Percentiles rank a stretch among this genome's conserved stretches.
Evolutionary conservation across 805 yeast genomes (phyloP).

Genomic region (Saccharomycopsis olivae): DNA sequence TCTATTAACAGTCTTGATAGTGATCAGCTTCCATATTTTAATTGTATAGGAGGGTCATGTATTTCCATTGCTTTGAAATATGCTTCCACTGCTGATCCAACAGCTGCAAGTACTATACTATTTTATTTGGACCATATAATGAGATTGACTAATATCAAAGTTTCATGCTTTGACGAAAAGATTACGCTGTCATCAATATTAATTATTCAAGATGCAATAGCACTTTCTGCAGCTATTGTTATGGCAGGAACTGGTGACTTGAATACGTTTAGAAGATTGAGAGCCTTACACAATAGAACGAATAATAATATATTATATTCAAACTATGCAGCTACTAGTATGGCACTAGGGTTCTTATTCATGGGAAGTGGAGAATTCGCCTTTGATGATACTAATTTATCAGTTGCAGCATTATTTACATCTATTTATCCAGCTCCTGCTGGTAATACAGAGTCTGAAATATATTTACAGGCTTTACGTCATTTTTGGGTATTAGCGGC

Average conservation of each 20-base stretch:
- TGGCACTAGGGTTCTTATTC: constrained; percentile 81
- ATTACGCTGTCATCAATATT: constrained; percentile 44
- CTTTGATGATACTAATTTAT: constrained; percentile 46
- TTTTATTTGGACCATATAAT: constrained; percentile 43
- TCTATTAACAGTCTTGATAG: constrained; percentile 26
- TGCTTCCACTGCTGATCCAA: constrained; percentile 56
- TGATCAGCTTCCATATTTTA: constrained; percentile 51
- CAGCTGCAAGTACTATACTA: constrained; percentile 46
- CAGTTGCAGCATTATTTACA: constrained; percentile 59
- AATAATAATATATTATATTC: constrained; percentile 45
- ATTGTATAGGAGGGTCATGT: constrained; percentile 65
- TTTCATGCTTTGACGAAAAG: constrained; percentile 44
- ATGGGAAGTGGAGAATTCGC: constrained; percentile 92
- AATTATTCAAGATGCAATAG: constrained; percentile 46
- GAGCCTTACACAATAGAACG: constrained; percentile 52
- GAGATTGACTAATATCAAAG: constrained; percentile 31
- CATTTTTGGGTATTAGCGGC: constrained; percentile 87
- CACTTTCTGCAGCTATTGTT: constrained; percentile 56
- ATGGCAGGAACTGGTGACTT: constrained; percentile 93
- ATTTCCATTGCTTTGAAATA: constrained; percentile 63
- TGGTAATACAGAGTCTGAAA: constrained; percentile 29
- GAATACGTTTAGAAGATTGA: constrained; percentile 59
- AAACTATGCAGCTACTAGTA: constrained; percentile 62
- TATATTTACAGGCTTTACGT: constrained; percentile 73
- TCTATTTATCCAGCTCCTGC: constrained; percentile 58